A percentile compares a stretch with the other conserved stretches of the same genome.
These are phyloP conservation scores for Cryptococcus floricola DNA, from an alignment of 1,284 basidiomycete species.

Conservation along the genomic window DNA sequence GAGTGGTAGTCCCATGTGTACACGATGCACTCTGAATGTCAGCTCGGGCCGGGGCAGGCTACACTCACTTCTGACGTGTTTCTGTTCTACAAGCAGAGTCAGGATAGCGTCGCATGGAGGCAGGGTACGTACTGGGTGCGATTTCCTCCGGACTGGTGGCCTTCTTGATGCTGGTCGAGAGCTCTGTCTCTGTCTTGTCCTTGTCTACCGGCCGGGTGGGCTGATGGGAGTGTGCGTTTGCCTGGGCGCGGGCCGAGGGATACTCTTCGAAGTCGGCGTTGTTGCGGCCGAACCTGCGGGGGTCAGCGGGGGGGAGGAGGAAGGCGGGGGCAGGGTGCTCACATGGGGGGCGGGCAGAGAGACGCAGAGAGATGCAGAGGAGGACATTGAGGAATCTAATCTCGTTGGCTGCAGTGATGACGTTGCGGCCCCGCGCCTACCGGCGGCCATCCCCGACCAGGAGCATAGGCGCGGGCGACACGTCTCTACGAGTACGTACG, in stretches of 20 bases:
- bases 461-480: not conserved
- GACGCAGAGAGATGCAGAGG: too few relatives aligned
- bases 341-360: not conserved
- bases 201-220: constrained; percentile 94
- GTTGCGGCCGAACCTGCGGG: constrained; percentile 32
- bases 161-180: constrained; percentile 92
- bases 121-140: constrained; percentile 53
- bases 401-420: too few relatives aligned
- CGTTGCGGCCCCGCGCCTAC: not conserved
- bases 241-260: constrained; percentile 26
- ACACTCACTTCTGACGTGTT: constrained; percentile 87
- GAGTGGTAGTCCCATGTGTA: constrained; percentile 98
- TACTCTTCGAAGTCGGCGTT: constrained; percentile 38
- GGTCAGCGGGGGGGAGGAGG: not conserved
- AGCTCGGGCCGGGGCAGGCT: not conserved
- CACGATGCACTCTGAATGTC: constrained; percentile 77
- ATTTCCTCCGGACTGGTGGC: constrained; percentile 88
- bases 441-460: not conserved
- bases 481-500: too few relatives aligned
- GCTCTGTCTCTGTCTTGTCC: constrained; percentile 89
- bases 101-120: not conserved
- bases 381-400: too few relatives aligned
- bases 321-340: not conserved
- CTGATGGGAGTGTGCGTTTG: constrained; percentile 57
- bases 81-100: constrained; percentile 65